Conservation (phyloP, 1,139 yeast species). For the Candida dubliniensis region DNA sequence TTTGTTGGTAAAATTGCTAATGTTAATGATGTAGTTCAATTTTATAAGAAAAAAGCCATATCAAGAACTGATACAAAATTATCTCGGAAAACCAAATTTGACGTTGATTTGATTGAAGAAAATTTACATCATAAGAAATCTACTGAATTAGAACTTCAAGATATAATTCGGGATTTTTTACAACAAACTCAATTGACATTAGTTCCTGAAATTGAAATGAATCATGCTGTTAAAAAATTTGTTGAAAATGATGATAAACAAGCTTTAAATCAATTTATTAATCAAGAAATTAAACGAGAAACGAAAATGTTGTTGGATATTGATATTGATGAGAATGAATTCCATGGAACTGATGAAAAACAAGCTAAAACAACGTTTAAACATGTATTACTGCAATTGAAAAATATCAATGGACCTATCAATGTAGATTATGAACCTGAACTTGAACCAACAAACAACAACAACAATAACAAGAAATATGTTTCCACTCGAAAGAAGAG, state of each 20-base stretch:
- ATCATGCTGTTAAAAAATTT: slow-evolving; percentile 67
- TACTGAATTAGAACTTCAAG: slow-evolving; percentile 20
- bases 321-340: slow-evolving; percentile 35
- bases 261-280: slow-evolving; percentile 68
- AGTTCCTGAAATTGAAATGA: slow-evolving; percentile 76
- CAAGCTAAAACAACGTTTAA: slow-evolving; percentile 32
- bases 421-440: slow-evolving; percentile 5
- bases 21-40: slow-evolving; percentile 77
- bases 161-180: slow-evolving; percentile 55
- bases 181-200: slow-evolving; percentile 63
- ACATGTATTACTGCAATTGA: slow-evolving; percentile 27
- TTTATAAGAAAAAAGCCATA: slow-evolving; percentile 49
- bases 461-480: not conserved
- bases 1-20: slow-evolving; percentile 93
- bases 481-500: not conserved
- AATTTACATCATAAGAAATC: slow-evolving; percentile 17
- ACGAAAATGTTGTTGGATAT: slow-evolving; percentile 54
- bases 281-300: slow-evolving; percentile 63
- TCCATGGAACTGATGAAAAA: slow-evolving; percentile 30
- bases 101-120: slow-evolving; percentile 23
- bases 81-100: slow-evolving; percentile 23
- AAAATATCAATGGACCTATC: slow-evolving; percentile 15
- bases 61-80: slow-evolving; percentile 6
- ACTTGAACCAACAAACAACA: slow-evolving; percentile 1
- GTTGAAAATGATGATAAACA: slow-evolving; percentile 82